Evolutionary conservation across 2,329 filamentous ascomycete genomes (phyloP), one percentile per base, ranked within the genome.

Genomic region (Coniochaeta hoffmannii): DNA sequence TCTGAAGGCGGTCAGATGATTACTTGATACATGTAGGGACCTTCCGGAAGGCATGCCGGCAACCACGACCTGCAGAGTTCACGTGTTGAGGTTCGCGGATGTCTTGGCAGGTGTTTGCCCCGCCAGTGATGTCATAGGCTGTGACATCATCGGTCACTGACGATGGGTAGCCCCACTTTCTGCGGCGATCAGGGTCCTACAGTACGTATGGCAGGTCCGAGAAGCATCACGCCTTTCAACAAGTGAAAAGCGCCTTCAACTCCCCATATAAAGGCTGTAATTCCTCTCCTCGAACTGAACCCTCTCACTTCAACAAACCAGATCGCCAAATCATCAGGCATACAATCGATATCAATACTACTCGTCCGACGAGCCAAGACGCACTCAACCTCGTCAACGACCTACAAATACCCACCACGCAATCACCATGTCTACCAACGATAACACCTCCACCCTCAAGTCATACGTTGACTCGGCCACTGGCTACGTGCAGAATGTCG

Each of bases 391-490:
- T n/a, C n/a, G n/a, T n/a, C 15, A 51, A 51, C 19, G 32, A 50
- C 46, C 46, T 24, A 46, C 41, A 46, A 28, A 46, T 46, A 51
- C 49, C 49, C 17, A 34, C 58, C 59, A 54, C 57, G 55, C 41
- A 26, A 28, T 46, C 64, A 71, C 46, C 50, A 75, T 75, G 70
- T 75, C 72, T 65, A 50, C 63, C 64, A 71, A 73, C 68, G 68
- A 72, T 57, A 71, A 71, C 63, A 81, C 87, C 62, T 95, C 90
- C 60, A 94, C 91, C 60, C 79, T 92, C 66, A 82, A 93, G 78
- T 88, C 89, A 56, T 86, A 86, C 73, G 68, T 89, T 63, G 87
- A 92, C 79, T 81, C 81, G 14, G 88, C 88, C 65, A 79, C 84
- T 35, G 89, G 89, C 62, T 77, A 85, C 55, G 81, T 86, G 53